A percentile compares a stretch with the other conserved stretches of the same genome.
These are phyloP conservation scores for Quercus glauca DNA, from an alignment of 306 rosid species.

Conservation along the genomic window DNA sequence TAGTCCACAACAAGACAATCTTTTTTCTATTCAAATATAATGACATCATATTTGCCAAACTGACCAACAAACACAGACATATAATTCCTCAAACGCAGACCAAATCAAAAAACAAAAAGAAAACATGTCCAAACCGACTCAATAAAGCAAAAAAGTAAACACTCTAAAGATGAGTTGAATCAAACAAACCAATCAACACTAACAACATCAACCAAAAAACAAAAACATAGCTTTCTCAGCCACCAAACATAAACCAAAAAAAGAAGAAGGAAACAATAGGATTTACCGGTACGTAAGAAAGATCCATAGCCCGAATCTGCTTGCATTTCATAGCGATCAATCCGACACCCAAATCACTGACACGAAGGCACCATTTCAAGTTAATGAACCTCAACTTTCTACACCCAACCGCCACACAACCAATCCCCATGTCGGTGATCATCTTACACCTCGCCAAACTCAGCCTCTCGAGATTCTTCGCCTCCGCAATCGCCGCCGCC, in stretches of 20 bases:
- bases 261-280: neutral
- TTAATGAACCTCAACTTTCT: constrained; percentile 57
- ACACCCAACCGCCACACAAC: constrained; percentile 92
- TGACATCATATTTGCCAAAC: neutral
- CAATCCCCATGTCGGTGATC: constrained; percentile 89
- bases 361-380: constrained; percentile 84
- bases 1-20: no score
- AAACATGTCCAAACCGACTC: neutral
- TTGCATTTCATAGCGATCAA: constrained; percentile 82
- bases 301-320: constrained; percentile 69
- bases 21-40: no score
- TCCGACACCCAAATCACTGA: constrained; percentile 81
- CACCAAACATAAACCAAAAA: neutral
- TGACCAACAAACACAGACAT: neutral
- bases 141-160: neutral
- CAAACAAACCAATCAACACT: neutral
- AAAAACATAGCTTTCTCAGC: neutral
- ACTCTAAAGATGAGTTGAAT: neutral
- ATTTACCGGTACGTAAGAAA: constrained; percentile 77
- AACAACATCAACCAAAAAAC: neutral
- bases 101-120: neutral
- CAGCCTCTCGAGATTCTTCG: constrained; percentile 65
- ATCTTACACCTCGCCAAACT: constrained; percentile 73
- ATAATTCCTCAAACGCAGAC: neutral
- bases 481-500: constrained; percentile 61